Evolutionary conservation across 331 rosid genomes (phyloP).

Genomic region (Pyracantha coccinea): DNA sequence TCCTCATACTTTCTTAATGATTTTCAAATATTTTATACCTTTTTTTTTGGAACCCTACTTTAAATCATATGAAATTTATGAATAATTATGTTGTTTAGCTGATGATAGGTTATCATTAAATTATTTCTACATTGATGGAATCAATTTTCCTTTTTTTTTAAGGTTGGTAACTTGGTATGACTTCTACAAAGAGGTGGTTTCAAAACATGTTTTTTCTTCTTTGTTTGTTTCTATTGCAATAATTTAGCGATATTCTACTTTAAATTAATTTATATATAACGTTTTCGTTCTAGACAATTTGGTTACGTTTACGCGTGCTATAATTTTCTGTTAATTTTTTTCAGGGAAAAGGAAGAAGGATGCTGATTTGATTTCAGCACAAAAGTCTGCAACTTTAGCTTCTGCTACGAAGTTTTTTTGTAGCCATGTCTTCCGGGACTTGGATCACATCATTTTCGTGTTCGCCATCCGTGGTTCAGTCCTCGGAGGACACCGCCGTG

Average conservation of each 20-base stretch:
- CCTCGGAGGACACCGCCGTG: conserved; percentile 26
- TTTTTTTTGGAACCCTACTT: not conserved
- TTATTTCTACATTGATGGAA: not conserved
- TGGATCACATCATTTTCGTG: conserved; percentile 70
- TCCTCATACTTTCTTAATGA: not conserved
- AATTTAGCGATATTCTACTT: too few relatives aligned
- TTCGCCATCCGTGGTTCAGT: conserved; percentile 29
- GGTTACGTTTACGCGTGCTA: too few relatives aligned
- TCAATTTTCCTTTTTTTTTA: not conserved
- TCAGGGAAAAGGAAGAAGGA: conserved; percentile 5
- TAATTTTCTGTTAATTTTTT: conserved; percentile 9
- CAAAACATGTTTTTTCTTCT: too few relatives aligned
- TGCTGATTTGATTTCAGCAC: not conserved
- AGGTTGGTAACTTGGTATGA: not conserved
- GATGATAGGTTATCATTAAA: not conserved
- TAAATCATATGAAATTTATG: not conserved
- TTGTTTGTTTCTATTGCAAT: too few relatives aligned
- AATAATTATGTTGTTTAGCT: not conserved
- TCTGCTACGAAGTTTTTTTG: not conserved
- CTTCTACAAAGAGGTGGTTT: not conserved
- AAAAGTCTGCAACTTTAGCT: not conserved
- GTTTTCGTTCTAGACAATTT: too few relatives aligned
- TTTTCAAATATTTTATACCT: not conserved
- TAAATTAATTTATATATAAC: too few relatives aligned
- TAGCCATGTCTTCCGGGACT: conserved; percentile 23